Conservation (phyloP, 108 stramenopile species). For the Epithemia pelagica region DNA sequence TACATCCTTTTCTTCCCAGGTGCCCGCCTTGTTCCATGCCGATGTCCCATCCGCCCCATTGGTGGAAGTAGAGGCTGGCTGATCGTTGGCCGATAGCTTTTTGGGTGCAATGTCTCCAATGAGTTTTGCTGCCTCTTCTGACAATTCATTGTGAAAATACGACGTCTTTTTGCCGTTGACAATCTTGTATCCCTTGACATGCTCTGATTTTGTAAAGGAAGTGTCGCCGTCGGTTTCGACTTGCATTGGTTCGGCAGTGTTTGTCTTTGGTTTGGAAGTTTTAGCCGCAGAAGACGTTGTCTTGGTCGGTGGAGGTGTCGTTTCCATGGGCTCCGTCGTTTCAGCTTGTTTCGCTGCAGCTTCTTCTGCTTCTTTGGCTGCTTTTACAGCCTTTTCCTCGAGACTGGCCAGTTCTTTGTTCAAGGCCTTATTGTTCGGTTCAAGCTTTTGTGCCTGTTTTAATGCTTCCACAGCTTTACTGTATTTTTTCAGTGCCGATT, state of each 20-base stretch:
- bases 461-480: conserved; percentile 52
- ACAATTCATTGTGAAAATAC: conserved; percentile 94
- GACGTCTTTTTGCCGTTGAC: conserved; percentile 94
- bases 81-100: conserved; percentile 45
- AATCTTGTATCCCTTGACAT: conserved; percentile 92
- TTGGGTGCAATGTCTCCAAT: conserved; percentile 96
- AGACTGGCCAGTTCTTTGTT: conserved; percentile 48
- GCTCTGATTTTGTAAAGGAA: conserved; percentile 67
- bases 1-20: conserved; percentile 90
- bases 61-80: conserved; percentile 10
- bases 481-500: conserved; percentile 30
- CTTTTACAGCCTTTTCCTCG: conserved; percentile 41
- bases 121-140: conserved; percentile 82
- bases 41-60: conserved; percentile 20
- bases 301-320: conserved; percentile 56
- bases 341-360: conserved; percentile 1
- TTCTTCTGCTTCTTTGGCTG: conserved; percentile 18
- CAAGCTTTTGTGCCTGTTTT: conserved; percentile 44
- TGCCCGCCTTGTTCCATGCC: conserved; percentile 89
- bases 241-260: background rate
- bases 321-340: conserved; percentile 1
- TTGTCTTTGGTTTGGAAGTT: background rate
- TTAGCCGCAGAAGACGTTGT: conserved; percentile 47
- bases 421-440: conserved; percentile 67
- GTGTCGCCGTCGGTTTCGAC: conserved; percentile 29